phyloP scores from a whole-genome alignment of 768 basidiomycete species.

The Termitomyces sp. region DNA sequence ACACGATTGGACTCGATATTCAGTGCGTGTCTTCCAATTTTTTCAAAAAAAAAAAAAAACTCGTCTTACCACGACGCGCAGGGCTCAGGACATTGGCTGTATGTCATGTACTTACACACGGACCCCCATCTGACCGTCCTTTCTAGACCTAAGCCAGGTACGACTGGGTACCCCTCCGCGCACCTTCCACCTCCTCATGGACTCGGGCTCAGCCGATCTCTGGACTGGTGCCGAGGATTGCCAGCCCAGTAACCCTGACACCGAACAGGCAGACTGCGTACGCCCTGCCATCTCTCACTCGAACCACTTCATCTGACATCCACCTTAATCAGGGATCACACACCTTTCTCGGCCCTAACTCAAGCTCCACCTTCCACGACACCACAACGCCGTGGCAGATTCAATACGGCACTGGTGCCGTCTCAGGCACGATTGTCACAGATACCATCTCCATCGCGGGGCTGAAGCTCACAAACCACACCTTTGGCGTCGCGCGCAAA shows the following conservation, averaged over 20 bases:
- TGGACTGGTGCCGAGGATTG: constrained; percentile 56
- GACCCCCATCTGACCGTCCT: neutral
- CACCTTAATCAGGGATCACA: constrained; percentile 31
- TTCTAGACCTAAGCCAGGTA: constrained; percentile 30
- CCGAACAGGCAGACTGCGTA: constrained; percentile 17
- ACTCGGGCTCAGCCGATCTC: constrained; percentile 62
- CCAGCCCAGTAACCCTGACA: constrained; percentile 25
- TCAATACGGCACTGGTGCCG: constrained; percentile 52
- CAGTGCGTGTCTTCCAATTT: constrained; percentile 36
- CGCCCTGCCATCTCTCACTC: neutral
- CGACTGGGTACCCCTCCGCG: constrained; percentile 47
- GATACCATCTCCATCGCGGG: constrained; percentile 62
- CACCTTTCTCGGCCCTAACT: constrained; percentile 51
- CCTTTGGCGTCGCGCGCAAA: constrained; percentile 58
- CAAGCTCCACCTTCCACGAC: constrained; percentile 57
- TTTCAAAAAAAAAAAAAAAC: too few species aligned
- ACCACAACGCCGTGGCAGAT: constrained; percentile 48
- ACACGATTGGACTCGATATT: constrained; percentile 56
- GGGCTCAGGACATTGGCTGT: constrained; percentile 54
- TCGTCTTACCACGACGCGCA: constrained; percentile 17
- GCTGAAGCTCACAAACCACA: constrained; percentile 47
- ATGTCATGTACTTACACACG: constrained; percentile 11
- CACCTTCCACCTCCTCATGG: constrained; percentile 52
- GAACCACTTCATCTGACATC: neutral
- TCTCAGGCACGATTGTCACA: constrained; percentile 52